These are phyloP conservation scores for Senna siamea DNA, from an alignment of 306 rosid species.

Conservation along the genomic window DNA sequence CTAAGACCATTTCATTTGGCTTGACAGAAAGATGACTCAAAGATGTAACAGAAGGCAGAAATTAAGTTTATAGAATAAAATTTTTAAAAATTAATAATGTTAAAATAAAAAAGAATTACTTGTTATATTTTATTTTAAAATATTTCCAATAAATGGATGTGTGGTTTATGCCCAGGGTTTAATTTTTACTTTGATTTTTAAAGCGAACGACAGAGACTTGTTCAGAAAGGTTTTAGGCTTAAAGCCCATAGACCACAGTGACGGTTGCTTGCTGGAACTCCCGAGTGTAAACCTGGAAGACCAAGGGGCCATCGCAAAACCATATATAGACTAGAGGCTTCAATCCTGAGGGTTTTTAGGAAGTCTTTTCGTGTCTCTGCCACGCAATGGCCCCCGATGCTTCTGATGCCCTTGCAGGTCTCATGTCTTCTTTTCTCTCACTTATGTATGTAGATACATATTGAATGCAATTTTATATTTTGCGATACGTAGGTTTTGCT, in stretches of 20 bases:
- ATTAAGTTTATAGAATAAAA: no score
- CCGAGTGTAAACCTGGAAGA: not conserved
- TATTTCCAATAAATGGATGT: no score
- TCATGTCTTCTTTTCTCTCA: not conserved
- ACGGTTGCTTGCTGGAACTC: not conserved
- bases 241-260: not conserved
- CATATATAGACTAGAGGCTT: not conserved
- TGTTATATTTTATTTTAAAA: no score
- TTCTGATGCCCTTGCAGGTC: conserved; percentile 89
- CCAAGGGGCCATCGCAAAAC: not conserved
- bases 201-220: not conserved
- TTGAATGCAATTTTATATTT: not conserved
- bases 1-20: no score
- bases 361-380: not conserved
- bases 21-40: no score
- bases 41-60: no score
- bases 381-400: conserved; percentile 74
- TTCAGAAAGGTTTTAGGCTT: not conserved
- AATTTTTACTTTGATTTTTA: no score
- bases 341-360: not conserved
- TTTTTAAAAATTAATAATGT: no score
- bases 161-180: no score
- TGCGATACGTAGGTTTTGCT: not conserved
- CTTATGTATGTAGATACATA: not conserved
- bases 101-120: no score